Evolutionary conservation across 768 basidiomycete genomes (phyloP), one percentile per base, ranked within the genome.

Genomic region (Dacryopinax spathularia): DNA sequence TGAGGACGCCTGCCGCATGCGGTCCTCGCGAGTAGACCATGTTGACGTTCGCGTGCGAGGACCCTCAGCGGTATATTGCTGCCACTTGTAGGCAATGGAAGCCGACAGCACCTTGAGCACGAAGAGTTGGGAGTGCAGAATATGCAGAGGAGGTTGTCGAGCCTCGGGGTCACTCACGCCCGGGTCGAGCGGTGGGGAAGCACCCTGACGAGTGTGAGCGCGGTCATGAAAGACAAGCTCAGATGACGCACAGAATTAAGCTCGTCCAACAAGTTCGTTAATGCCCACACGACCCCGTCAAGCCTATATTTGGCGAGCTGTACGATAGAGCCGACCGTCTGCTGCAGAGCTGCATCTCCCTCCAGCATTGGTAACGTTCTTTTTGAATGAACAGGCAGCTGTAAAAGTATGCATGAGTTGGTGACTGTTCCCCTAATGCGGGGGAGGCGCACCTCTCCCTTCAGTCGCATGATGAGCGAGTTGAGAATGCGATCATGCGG

Each of bases 321-420:
- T n/a, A 89, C 81, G 18, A 95, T 78, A 13, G 90, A 83, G 66
- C 87, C 82, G 37, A 93, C 82, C 7, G 87, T 83, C 70, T 89
- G 84, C 66, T 84, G 83, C 0, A 88, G 84, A 4, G 89, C 84
- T 34, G 79, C 75, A 73, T 94, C 91, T 7, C 78, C 78, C 74
- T 95, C 91, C 62, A 94, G 76, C 31, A 81, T 79, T 69, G 85
- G 83, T 64, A 94, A 72, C 13, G 84, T 76, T 39, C 82, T 77
- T 20, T 92, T 92, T 33, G 92, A 92, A 74, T 90, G 81, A 70
- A 84, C 86, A 62, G 92, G 93, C 9, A 96, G 80, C 93, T 96
- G 63, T 18, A 69, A 29, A 29, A 41, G 20, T 29, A 33, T 44
- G 20, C 12, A 59, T 62, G 18, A 9, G 41, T n/a, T 13, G 9